Percentiles rank a stretch among this genome's conserved stretches.
These are phyloP conservation scores for Maudiozyma pseudohumilis DNA, from an alignment of 805 yeast species.

Conservation along the genomic window DNA sequence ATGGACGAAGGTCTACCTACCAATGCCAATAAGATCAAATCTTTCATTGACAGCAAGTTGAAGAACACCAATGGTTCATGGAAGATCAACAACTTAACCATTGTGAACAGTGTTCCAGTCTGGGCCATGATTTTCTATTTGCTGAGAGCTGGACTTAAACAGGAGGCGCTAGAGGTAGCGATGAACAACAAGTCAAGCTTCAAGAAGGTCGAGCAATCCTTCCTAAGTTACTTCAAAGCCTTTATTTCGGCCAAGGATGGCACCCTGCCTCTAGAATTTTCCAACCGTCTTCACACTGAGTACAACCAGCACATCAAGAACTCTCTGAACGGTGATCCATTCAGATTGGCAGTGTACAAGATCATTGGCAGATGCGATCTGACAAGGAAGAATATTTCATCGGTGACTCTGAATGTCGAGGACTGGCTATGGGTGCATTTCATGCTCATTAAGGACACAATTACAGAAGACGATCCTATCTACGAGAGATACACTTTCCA, in stretches of 20 bases:
- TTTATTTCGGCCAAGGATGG: slow-evolving; percentile 48
- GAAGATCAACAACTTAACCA: slow-evolving; percentile 44
- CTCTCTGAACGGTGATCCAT: slow-evolving; percentile 67
- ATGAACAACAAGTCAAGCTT: slow-evolving; percentile 57
- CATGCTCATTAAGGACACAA: slow-evolving; percentile 55
- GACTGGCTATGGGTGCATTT: slow-evolving; percentile 97
- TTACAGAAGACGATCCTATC: slow-evolving; percentile 37
- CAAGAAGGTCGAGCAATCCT: slow-evolving; percentile 75
- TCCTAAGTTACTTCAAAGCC: slow-evolving; percentile 68
- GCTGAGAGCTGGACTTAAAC: slow-evolving; percentile 69
- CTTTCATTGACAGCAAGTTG: slow-evolving; percentile 42
- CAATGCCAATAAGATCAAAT: slow-evolving; percentile 58
- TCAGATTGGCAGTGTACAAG: slow-evolving; percentile 81
- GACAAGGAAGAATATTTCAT: slow-evolving; percentile 54
- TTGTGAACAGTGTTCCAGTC: slow-evolving; percentile 79
- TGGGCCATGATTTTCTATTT: slow-evolving; percentile 89
- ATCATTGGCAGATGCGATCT: slow-evolving; percentile 84
- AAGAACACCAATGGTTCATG: slow-evolving; percentile 38
- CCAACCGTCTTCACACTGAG: slow-evolving; percentile 63
- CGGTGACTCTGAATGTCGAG: slow-evolving; percentile 71
- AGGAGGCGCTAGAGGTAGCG: slow-evolving; percentile 69
- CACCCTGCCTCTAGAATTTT: slow-evolving; percentile 54
- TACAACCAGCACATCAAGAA: slow-evolving; percentile 77
- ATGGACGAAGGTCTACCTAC: slow-evolving; percentile 63
- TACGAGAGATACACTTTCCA: slow-evolving; percentile 62